phyloP scores from a whole-genome alignment of 345 rosid genomes.

The Gossypium stocksii region DNA sequence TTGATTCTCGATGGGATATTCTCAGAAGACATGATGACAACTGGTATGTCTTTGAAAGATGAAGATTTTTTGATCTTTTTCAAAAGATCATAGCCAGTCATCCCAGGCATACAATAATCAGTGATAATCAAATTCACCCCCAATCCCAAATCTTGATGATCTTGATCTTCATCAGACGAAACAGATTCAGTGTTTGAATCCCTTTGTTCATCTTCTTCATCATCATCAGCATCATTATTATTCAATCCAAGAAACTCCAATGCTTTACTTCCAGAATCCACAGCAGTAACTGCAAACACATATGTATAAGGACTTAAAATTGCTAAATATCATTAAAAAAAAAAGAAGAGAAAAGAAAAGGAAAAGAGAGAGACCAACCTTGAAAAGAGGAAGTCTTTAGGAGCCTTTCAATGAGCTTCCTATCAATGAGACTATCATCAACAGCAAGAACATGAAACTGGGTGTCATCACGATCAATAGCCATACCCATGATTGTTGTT shows the following conservation, averaged over 20 bases:
- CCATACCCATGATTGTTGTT: constrained; percentile 23
- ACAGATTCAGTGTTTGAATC: constrained; percentile 33
- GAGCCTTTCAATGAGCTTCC: constrained; percentile 82
- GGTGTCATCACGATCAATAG: constrained; percentile 27
- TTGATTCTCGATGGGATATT: constrained; percentile 77
- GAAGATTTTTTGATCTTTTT: constrained; percentile 76
- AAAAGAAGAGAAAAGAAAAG: background rate
- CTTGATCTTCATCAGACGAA: constrained; percentile 21
- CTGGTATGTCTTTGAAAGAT: constrained; percentile 69
- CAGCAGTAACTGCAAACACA: constrained; percentile 61
- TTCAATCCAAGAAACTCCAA: constrained; percentile 73
- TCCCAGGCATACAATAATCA: constrained; percentile 97
- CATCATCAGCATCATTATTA: background rate
- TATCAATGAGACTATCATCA: constrained; percentile 74
- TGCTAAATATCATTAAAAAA: background rate
- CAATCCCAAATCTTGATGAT: constrained; percentile 36
- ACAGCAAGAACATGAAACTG: constrained; percentile 93
- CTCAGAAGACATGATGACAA: constrained; percentile 92
- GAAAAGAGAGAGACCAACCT: constrained; percentile 25
- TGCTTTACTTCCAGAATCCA: constrained; percentile 88
- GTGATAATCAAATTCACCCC: constrained; percentile 78
- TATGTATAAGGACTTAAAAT: background rate
- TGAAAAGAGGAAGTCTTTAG: constrained; percentile 86
- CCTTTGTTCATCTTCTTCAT: constrained; percentile 16
- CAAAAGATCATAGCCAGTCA: constrained; percentile 94